A percentile compares a stretch with the other conserved stretches of the same genome.
phyloP scores from a whole-genome alignment of 2,329 filamentous ascomycete species.

The Epichloe brachyelytri region DNA sequence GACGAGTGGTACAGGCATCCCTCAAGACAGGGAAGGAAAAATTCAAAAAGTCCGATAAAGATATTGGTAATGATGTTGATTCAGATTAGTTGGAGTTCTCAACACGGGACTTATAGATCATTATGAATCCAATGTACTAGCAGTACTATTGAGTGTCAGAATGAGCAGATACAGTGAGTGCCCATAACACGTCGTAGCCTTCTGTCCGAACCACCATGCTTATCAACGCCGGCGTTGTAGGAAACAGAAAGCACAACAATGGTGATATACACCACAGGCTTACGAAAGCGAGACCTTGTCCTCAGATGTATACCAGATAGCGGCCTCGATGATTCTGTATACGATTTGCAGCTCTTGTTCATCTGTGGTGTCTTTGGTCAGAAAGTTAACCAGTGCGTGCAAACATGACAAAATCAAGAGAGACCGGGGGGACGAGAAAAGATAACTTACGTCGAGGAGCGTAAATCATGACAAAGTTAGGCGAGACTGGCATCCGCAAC shows the following conservation, averaged over 20 bases:
- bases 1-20: conserved; percentile 57
- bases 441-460: conserved; percentile 46
- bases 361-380: conserved; percentile 21
- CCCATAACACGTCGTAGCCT: too few relatives aligned
- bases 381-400: not conserved
- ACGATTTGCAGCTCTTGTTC: conserved; percentile 55
- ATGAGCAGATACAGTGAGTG: too few relatives aligned
- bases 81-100: conserved; percentile 13
- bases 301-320: conserved; percentile 51
- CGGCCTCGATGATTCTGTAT: conserved; percentile 58
- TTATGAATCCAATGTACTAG: not conserved
- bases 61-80: conserved; percentile 30
- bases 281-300: conserved; percentile 27
- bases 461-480: conserved; percentile 71
- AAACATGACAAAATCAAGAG: not conserved
- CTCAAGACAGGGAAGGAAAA: conserved; percentile 58
- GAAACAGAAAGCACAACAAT: too few relatives aligned
- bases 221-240: too few relatives aligned
- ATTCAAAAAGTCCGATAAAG: conserved; percentile 55
- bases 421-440: not conserved
- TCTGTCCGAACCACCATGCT: too few relatives aligned
- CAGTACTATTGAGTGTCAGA: too few relatives aligned
- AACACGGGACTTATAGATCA: too few relatives aligned
- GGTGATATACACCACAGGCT: not conserved
- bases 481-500: conserved; percentile 51